Percentiles rank a stretch among this genome's conserved stretches.
Evolutionary conservation across 306 rosid genomes (phyloP).

Genomic region (Medicago arabica): DNA sequence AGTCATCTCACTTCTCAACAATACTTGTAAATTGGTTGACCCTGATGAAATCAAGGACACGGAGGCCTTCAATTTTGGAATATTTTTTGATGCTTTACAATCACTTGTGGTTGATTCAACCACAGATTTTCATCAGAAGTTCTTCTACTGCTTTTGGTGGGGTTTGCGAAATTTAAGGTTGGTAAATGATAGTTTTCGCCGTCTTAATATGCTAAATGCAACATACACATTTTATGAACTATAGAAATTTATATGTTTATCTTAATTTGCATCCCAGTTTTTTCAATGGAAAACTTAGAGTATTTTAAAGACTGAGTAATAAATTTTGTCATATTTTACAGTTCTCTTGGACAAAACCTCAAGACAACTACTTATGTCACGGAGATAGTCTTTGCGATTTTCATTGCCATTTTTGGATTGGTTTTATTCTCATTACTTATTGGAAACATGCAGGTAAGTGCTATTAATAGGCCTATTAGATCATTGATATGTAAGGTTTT

Average conservation of each 20-base stretch:
- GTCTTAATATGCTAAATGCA: conserved; percentile 30
- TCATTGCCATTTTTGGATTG: conserved; percentile 72
- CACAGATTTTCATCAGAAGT: conserved; percentile 57
- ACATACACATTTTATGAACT: conserved; percentile 11
- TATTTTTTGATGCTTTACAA: conserved; percentile 64
- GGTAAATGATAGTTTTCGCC: conserved; percentile 26
- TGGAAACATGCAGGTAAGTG: conserved; percentile 90
- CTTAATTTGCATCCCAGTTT: neutral
- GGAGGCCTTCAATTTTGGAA: conserved; percentile 62
- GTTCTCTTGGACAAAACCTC: conserved; percentile 89
- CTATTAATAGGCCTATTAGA: conserved; percentile 9
- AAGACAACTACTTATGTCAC: conserved; percentile 60
- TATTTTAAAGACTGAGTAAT: neutral
- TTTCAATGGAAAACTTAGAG: too few species aligned
- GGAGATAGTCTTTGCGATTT: conserved; percentile 73
- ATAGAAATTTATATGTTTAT: conserved; percentile 10
- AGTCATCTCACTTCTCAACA: neutral
- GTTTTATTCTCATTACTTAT: conserved; percentile 79
- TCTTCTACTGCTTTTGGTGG: conserved; percentile 96
- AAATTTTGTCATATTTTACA: conserved; percentile 39
- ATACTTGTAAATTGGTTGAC: conserved; percentile 48
- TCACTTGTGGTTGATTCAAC: conserved; percentile 52
- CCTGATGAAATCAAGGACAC: conserved; percentile 44
- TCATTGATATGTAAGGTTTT: conserved; percentile 1
- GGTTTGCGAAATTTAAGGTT: conserved; percentile 84